Evolutionary conservation across 495 filamentous ascomycete genomes (phyloP).

Genomic region (Aspergillus leporis): DNA sequence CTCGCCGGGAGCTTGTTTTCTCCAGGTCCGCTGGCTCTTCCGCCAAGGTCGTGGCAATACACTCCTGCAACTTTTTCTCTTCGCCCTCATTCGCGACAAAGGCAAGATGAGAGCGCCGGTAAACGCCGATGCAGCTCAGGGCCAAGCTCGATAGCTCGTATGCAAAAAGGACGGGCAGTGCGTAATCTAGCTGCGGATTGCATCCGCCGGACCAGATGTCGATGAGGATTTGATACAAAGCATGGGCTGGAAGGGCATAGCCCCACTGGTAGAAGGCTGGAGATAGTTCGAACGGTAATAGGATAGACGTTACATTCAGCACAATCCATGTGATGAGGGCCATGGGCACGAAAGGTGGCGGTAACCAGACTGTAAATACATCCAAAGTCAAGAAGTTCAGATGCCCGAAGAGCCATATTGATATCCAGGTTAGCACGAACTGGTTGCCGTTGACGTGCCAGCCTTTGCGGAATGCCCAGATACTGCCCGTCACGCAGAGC

Average conservation of each 20-base stretch:
- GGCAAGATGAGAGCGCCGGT: background rate
- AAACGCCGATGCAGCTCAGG: background rate
- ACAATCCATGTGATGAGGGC: constrained; percentile 47
- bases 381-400: constrained; percentile 46
- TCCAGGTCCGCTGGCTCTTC: no score
- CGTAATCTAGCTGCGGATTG: constrained; percentile 36
- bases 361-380: constrained; percentile 37
- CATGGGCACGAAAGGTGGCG: constrained; percentile 39
- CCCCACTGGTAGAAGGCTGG: constrained; percentile 45
- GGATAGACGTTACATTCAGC: constrained; percentile 39
- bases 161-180: constrained; percentile 44
- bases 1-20: no score
- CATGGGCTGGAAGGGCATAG: constrained; percentile 48
- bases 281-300: constrained; percentile 42
- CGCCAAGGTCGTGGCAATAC: background rate
- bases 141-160: constrained; percentile 17
- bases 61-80: background rate
- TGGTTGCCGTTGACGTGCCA: constrained; percentile 45
- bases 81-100: background rate
- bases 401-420: constrained; percentile 48
- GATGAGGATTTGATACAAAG: constrained; percentile 38
- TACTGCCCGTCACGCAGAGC: constrained; percentile 38
- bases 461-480: constrained; percentile 45
- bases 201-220: constrained; percentile 50
- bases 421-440: constrained; percentile 44